These are phyloP conservation scores for Hymenoscyphus linearis DNA, from an alignment of 2,329 filamentous ascomycete species.

Conservation along the genomic window DNA sequence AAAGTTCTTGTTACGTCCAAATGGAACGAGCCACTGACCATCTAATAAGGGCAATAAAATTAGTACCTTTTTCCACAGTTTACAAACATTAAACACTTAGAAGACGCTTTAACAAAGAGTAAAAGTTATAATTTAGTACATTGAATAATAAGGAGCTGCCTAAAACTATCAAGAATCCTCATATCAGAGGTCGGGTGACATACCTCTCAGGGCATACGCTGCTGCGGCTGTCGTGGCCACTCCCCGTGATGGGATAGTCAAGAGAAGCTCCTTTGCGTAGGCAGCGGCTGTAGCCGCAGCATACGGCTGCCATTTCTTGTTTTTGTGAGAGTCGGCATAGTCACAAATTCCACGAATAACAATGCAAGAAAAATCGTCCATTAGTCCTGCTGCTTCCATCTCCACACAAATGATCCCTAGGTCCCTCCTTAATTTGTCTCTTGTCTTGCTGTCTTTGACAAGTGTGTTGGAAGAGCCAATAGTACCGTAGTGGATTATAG, in stretches of 20 bases:
- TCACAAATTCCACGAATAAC: conserved; percentile 19
- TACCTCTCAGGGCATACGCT: not conserved
- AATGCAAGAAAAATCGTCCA: conserved; percentile 13
- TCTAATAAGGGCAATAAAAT: not conserved
- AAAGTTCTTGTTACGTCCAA: conserved; percentile 3
- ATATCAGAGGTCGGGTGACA: not conserved
- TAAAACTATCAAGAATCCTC: not conserved
- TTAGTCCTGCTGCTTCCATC: conserved; percentile 15
- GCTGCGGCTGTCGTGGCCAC: not conserved
- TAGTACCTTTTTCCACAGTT: not conserved
- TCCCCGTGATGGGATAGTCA: not conserved
- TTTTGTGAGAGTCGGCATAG: conserved; percentile 17
- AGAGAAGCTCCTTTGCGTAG: conserved; percentile 11
- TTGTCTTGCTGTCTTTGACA: conserved; percentile 9
- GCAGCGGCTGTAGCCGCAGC: conserved; percentile 12
- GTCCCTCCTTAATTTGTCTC: not conserved
- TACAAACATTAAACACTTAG: not conserved
- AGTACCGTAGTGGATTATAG: conserved; percentile 10
- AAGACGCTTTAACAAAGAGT: not conserved
- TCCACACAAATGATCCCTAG: conserved; percentile 13
- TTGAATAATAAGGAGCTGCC: not conserved
- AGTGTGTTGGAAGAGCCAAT: conserved; percentile 15
- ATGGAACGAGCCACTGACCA: conserved; percentile 26
- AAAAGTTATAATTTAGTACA: not conserved
- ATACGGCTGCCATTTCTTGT: conserved; percentile 13